Evolutionary conservation across 2,329 filamentous ascomycete genomes (phyloP).

Genomic region (Xylaria arbuscula): DNA sequence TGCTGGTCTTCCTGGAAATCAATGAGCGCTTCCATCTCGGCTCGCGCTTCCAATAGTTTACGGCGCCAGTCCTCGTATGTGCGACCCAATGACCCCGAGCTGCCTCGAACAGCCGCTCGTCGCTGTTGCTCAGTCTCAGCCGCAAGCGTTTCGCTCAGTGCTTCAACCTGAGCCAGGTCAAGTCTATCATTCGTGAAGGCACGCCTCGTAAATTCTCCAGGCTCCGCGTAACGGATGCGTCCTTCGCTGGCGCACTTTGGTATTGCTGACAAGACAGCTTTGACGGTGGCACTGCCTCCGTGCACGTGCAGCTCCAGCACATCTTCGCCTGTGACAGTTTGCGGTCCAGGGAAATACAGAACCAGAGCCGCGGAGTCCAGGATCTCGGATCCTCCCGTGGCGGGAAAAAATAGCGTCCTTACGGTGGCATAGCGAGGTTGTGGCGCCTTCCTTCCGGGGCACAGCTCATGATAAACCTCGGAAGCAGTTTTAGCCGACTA

Average conservation of each 20-base stretch:
- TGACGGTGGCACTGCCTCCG: slow-evolving; percentile 88
- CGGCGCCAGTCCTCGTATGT: slow-evolving; percentile 87
- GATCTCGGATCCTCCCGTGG: slow-evolving; percentile 60
- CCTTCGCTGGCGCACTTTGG: slow-evolving; percentile 57
- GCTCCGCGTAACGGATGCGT: slow-evolving; percentile 85
- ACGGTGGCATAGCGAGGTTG: slow-evolving; percentile 73
- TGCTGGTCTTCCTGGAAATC: slow-evolving; percentile 98
- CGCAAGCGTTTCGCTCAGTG: slow-evolving; percentile 70
- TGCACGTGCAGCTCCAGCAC: slow-evolving; percentile 95
- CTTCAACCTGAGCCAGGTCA: slow-evolving; percentile 84
- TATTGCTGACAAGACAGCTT: slow-evolving; percentile 84
- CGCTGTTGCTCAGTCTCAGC: slow-evolving; percentile 93
- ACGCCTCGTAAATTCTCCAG: slow-evolving; percentile 93
- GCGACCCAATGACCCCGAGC: slow-evolving; percentile 73
- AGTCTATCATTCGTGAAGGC: slow-evolving; percentile 90
- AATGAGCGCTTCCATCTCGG: slow-evolving; percentile 93
- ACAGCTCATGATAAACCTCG: slow-evolving; percentile 64
- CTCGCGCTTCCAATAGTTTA: slow-evolving; percentile 80
- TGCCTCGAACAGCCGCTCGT: slow-evolving; percentile 82
- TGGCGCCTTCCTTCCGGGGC: slow-evolving; percentile 58
- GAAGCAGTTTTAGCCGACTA: slow-evolving; percentile 37
- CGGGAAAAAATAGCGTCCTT: slow-evolving; percentile 75
- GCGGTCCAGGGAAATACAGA: slow-evolving; percentile 82
- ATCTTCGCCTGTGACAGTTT: slow-evolving; percentile 91
- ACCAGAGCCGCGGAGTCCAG: slow-evolving; percentile 83